These are phyloP conservation scores for Cyanodermella asteris DNA, from an alignment of 2,329 filamentous ascomycete genomes.

Conservation along the genomic window DNA sequence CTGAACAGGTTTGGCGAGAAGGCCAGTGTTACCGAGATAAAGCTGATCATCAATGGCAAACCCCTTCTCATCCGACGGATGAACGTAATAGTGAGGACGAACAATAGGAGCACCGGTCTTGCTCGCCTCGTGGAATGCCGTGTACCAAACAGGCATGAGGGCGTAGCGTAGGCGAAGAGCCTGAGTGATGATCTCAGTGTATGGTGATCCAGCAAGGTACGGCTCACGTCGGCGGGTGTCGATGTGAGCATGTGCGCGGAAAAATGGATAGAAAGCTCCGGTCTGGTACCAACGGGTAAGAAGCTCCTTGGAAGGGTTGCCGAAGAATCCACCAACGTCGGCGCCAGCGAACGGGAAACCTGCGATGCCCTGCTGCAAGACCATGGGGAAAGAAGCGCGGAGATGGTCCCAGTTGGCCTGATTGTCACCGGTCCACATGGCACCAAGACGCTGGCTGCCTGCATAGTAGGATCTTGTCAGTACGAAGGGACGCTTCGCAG, in stretches of 20 bases:
- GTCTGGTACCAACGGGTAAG: conserved; percentile 91
- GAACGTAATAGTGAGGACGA: conserved; percentile 78
- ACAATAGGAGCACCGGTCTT: conserved; percentile 69
- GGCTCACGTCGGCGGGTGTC: conserved; percentile 87
- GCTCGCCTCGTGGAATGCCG: conserved; percentile 78
- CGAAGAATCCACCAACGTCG: conserved; percentile 95
- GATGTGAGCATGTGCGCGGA: conserved; percentile 92
- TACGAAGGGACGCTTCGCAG: conserved; percentile 62
- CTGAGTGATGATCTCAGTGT: conserved; percentile 66
- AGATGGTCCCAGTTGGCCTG: conserved; percentile 83
- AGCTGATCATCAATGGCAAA: conserved; percentile 83
- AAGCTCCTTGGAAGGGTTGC: conserved; percentile 82
- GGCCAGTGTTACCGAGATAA: conserved; percentile 68
- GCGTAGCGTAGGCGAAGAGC: conserved; percentile 76
- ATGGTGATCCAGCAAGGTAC: conserved; percentile 67
- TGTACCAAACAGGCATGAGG: conserved; percentile 86
- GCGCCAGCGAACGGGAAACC: conserved; percentile 89
- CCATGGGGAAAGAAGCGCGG: conserved; percentile 76
- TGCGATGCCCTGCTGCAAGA: conserved; percentile 75
- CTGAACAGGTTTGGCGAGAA: conserved; percentile 82
- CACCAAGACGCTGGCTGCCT: conserved; percentile 70
- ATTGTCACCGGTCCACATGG: conserved; percentile 99
- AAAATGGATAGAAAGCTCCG: conserved; percentile 93
- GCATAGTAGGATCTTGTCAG: conserved; percentile 84
- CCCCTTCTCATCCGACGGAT: conserved; percentile 67